Conservation (phyloP, 352 stramenopile species). For the Phytophthora sojae region DNA sequence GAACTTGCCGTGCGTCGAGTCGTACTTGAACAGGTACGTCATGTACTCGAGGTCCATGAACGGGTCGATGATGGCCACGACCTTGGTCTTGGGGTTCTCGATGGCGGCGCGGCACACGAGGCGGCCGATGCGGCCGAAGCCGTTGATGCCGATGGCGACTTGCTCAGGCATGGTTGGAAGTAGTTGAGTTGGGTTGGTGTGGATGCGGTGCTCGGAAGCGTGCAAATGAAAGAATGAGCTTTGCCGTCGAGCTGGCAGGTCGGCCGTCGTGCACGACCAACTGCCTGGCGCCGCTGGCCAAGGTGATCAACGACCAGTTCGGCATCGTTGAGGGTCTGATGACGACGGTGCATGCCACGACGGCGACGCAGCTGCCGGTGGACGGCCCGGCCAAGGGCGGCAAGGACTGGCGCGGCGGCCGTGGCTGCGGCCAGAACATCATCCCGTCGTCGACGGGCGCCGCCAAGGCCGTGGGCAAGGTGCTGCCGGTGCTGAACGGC, state of each 20-base stretch:
- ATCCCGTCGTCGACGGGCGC: constrained; percentile 98
- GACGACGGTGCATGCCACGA: constrained; percentile 99
- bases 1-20: no score
- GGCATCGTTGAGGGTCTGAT: constrained; percentile 98
- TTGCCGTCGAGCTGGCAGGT: no score
- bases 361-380: constrained; percentile 97
- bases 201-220: no score
- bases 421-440: constrained; percentile 98
- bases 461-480: constrained; percentile 98
- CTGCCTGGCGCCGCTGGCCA: constrained; percentile 97
- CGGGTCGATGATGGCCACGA: no score
- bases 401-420: constrained; percentile 98
- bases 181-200: no score
- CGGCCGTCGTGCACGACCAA: constrained; percentile 99
- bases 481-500: constrained; percentile 92
- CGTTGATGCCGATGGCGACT: no score
- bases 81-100: no score
- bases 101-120: no score
- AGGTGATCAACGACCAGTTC: constrained; percentile 99
- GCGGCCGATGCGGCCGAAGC: constrained; percentile 46
- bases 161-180: no score
- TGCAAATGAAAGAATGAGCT: no score
- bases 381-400: constrained; percentile 94
- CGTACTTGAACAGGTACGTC: no score
- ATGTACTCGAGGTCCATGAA: no score